Conservation (phyloP, 805 yeast species). For the Wickerhamiella shivajii region DNA sequence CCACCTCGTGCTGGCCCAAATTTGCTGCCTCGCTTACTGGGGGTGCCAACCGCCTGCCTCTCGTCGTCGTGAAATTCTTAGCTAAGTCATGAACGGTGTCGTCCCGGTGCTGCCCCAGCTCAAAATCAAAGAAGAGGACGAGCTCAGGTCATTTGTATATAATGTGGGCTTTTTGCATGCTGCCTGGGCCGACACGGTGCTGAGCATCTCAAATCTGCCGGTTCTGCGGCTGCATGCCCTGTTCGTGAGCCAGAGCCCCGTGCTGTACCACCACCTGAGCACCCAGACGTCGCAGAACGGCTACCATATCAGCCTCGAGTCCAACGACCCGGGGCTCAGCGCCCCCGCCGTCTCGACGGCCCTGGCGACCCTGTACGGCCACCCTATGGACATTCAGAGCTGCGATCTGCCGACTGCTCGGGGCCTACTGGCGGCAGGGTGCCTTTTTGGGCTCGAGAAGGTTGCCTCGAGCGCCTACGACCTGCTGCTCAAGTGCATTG, state of each 20-base stretch:
- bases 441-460: constrained; percentile 19
- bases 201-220: constrained; percentile 18
- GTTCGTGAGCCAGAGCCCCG: constrained; percentile 23
- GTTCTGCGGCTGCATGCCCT: constrained; percentile 23
- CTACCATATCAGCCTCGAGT: constrained; percentile 14
- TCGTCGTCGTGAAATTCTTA: neutral
- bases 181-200: constrained; percentile 25
- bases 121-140: constrained; percentile 1
- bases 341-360: constrained; percentile 20
- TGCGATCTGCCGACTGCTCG: constrained; percentile 17
- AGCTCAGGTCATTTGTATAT: constrained; percentile 15
- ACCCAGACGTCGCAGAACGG: constrained; percentile 4
- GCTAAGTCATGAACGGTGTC: constrained; percentile 3
- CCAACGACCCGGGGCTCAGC: constrained; percentile 18
- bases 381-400: constrained; percentile 13
- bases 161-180: constrained; percentile 23
- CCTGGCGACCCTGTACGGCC: constrained; percentile 24
- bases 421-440: constrained; percentile 22
- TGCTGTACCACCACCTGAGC: constrained; percentile 16
- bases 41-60: neutral
- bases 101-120: constrained; percentile 7
- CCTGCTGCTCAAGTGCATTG: constrained; percentile 11
- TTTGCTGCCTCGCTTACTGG: neutral
- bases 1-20: no score
- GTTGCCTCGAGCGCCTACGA: constrained; percentile 19